phyloP scores from a whole-genome alignment of 129 eudicot genomes.

The Lactuca saligna region DNA sequence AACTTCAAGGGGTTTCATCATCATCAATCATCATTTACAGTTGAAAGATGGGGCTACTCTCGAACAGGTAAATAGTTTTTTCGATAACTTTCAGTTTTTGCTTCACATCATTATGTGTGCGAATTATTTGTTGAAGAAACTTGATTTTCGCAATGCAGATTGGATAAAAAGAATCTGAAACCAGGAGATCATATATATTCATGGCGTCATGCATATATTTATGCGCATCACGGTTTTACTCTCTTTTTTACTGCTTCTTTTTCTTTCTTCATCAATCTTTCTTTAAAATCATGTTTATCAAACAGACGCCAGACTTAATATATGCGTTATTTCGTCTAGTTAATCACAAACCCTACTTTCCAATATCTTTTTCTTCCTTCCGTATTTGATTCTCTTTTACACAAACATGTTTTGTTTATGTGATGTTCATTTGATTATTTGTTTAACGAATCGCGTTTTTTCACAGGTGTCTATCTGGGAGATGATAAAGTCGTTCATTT shows the following conservation, averaged over 20 bases:
- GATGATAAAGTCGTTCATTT: slow-evolving; percentile 80
- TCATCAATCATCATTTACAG: slow-evolving; percentile 6
- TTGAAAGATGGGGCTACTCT: slow-evolving; percentile 59
- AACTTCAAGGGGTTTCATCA: not conserved
- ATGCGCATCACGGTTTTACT: slow-evolving; percentile 76
- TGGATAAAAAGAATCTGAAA: slow-evolving; percentile 58
- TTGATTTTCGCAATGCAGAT: slow-evolving; percentile 32
- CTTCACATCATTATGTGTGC: not conserved
- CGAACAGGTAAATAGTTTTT: slow-evolving; percentile 47
- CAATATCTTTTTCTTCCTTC: not conserved
- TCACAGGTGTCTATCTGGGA: slow-evolving; percentile 72
- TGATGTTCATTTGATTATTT: not conserved
- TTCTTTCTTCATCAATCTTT: not conserved
- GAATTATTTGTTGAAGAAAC: not conserved
- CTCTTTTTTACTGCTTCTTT: not conserved
- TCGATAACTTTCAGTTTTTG: not conserved
- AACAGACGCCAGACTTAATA: not conserved
- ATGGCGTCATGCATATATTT: slow-evolving; percentile 85
- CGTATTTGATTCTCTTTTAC: slow-evolving; percentile 5
- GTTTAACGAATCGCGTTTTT: not conserved
- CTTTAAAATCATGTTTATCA: not conserved
- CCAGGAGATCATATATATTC: slow-evolving; percentile 95
- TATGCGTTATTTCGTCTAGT: not conserved
- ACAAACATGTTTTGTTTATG: not conserved
- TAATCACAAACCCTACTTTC: slow-evolving; percentile 10